Conservation (phyloP, 352 stramenopile species). For the Pythium volutum region DNA sequence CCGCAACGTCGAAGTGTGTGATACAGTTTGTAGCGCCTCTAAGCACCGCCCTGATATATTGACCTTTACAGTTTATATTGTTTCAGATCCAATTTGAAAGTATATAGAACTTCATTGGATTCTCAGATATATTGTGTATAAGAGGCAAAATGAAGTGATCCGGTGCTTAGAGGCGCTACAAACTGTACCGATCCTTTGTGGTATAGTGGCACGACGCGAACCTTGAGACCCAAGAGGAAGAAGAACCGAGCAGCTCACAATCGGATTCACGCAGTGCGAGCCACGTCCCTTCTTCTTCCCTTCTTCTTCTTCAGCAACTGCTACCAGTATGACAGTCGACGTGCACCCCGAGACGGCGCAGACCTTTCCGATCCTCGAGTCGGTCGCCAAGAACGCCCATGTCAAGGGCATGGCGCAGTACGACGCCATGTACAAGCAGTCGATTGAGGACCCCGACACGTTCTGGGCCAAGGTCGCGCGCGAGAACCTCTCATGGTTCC, state of each 20-base stretch:
- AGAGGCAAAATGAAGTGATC: too few species aligned
- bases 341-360: slow-evolving; percentile 13
- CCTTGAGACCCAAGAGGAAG: slow-evolving; percentile 1
- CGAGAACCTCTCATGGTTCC: slow-evolving; percentile 92
- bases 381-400: slow-evolving; percentile 56
- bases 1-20: too few species aligned
- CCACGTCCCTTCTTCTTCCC: neutral
- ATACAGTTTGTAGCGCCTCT: too few species aligned
- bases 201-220: too few species aligned
- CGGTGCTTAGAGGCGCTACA: too few species aligned
- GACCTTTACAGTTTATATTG: too few species aligned
- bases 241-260: slow-evolving; percentile 17
- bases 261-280: slow-evolving; percentile 15
- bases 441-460: slow-evolving; percentile 76
- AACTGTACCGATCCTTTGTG: too few species aligned
- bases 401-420: slow-evolving; percentile 75
- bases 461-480: slow-evolving; percentile 93
- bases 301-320: neutral
- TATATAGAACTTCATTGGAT: too few species aligned
- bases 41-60: too few species aligned
- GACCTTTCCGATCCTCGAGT: slow-evolving; percentile 33
- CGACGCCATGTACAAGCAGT: slow-evolving; percentile 84
- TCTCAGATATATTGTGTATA: too few species aligned
- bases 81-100: too few species aligned
- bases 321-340: slow-evolving; percentile 18